Evolutionary conservation across 2,329 filamentous ascomycete genomes (phyloP).

Genomic region (Emergomyces africanus): DNA sequence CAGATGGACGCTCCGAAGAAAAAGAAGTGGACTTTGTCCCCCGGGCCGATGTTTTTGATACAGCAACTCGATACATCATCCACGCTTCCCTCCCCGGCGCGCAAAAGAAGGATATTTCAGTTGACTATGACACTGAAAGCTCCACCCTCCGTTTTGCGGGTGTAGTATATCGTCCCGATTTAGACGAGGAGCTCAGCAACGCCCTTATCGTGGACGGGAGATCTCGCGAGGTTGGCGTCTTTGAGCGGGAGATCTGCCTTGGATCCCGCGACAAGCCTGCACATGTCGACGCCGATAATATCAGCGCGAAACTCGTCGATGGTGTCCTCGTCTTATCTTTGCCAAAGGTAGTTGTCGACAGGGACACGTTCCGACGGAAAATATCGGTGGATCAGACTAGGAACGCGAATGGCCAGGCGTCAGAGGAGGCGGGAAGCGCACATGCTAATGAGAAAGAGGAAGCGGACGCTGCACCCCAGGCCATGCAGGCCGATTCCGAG

Average conservation of each 20-base stretch:
- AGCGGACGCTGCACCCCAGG: slow-evolving; percentile 7
- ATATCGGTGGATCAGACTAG: slow-evolving; percentile 42
- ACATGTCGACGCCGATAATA: slow-evolving; percentile 52
- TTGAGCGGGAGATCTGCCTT: slow-evolving; percentile 57
- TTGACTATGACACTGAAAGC: slow-evolving; percentile 62
- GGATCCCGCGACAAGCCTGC: slow-evolving; percentile 40
- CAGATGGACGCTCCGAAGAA: slow-evolving; percentile 1
- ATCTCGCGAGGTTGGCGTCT: slow-evolving; percentile 61
- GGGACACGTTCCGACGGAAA: slow-evolving; percentile 10
- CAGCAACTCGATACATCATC: slow-evolving; percentile 50
- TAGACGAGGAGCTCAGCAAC: slow-evolving; percentile 55
- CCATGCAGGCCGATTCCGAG: slow-evolving; percentile 15
- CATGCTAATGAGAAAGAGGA: slow-evolving; percentile 13
- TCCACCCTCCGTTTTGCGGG: slow-evolving; percentile 55
- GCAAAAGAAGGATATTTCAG: slow-evolving; percentile 63
- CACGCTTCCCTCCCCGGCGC: slow-evolving; percentile 65
- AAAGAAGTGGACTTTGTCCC: slow-evolving; percentile 26
- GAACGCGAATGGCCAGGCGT: slow-evolving; percentile 28
- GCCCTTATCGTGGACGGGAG: slow-evolving; percentile 54
- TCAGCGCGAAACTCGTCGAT: slow-evolving; percentile 65
- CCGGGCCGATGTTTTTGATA: slow-evolving; percentile 56
- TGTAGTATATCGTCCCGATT: slow-evolving; percentile 58
- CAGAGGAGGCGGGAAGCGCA: slow-evolving; percentile 6
- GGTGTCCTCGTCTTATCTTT: slow-evolving; percentile 66
- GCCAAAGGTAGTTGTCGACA: slow-evolving; percentile 54